A percentile compares a stretch with the other conserved stretches of the same genome.
Conservation (phyloP, 139 green algal species). For the Chlamydomonas schloesseri region DNA sequence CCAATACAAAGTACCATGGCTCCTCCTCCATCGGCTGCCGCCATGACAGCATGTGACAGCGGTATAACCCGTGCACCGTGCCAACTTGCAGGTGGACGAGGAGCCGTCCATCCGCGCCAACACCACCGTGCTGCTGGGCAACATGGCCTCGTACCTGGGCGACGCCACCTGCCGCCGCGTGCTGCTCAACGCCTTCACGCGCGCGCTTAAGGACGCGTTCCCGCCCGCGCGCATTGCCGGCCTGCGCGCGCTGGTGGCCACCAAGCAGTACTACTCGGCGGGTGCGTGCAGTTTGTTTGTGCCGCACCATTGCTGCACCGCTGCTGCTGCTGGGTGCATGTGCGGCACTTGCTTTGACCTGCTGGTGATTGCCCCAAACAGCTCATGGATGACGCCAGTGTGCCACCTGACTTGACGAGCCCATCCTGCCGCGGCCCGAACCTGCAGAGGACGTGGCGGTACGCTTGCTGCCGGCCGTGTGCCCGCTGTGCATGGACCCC, state of each 20-base stretch:
- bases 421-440: constrained; percentile 63
- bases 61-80: too few relatives aligned
- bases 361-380: too few relatives aligned
- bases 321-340: too few relatives aligned
- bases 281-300: neutral
- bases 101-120: constrained; percentile 97
- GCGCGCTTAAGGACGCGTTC: constrained; percentile 92
- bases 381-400: too few relatives aligned
- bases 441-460: constrained; percentile 79
- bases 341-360: too few relatives aligned
- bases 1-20: too few relatives aligned
- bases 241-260: constrained; percentile 80
- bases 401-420: too few relatives aligned
- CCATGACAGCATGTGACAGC: too few relatives aligned
- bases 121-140: constrained; percentile 98
- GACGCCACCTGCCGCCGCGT: constrained; percentile 81
- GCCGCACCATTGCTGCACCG: too few relatives aligned
- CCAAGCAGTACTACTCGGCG: constrained; percentile 51
- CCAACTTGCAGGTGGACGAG: constrained; percentile 92
- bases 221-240: constrained; percentile 80
- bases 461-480: constrained; percentile 84
- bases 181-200: constrained; percentile 96
- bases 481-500: constrained; percentile 85
- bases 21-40: too few relatives aligned
- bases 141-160: constrained; percentile 88